These are phyloP conservation scores for Carex scoparia DNA, from an alignment of 176 grass and related monocot species.

Conservation along the genomic window DNA sequence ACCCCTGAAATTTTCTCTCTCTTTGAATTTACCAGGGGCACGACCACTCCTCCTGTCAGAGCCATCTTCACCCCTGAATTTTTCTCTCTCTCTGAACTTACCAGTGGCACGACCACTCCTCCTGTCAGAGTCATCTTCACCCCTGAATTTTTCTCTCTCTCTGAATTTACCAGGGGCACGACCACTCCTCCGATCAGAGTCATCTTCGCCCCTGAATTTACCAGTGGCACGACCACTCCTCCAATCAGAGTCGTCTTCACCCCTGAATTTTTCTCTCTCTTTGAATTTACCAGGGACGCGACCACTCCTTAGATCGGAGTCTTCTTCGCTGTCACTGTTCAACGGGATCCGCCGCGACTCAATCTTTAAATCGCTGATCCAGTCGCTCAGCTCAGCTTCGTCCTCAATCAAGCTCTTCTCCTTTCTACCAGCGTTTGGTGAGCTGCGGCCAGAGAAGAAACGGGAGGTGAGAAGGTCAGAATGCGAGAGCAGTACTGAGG, in stretches of 20 bases:
- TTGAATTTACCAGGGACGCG: not conserved
- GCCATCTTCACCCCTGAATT: conserved; percentile 27
- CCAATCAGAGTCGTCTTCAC: conserved; percentile 26
- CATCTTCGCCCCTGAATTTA: conserved; percentile 39
- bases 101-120: no score
- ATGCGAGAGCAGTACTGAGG: not conserved
- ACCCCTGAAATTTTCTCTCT: not conserved
- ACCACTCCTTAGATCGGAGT: conserved; percentile 5
- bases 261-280: conserved; percentile 24
- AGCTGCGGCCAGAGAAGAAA: conserved; percentile 46
- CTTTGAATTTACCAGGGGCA: not conserved
- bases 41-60: conserved; percentile 7
- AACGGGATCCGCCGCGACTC: conserved; percentile 47
- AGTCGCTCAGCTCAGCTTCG: conserved; percentile 79
- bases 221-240: not conserved
- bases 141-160: not conserved
- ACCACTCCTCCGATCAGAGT: conserved; percentile 9
- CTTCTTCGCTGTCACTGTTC: conserved; percentile 59
- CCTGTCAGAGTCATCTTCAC: no score
- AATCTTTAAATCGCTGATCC: conserved; percentile 65
- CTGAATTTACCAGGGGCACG: not conserved
- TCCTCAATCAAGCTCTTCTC: conserved; percentile 69
- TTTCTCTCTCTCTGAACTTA: no score
- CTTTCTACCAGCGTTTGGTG: conserved; percentile 20
- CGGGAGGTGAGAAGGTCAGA: not conserved